Evolutionary conservation across 306 rosid species (phyloP), one percentile per base, ranked within the genome.

Genomic region (Calophaca sinica): DNA sequence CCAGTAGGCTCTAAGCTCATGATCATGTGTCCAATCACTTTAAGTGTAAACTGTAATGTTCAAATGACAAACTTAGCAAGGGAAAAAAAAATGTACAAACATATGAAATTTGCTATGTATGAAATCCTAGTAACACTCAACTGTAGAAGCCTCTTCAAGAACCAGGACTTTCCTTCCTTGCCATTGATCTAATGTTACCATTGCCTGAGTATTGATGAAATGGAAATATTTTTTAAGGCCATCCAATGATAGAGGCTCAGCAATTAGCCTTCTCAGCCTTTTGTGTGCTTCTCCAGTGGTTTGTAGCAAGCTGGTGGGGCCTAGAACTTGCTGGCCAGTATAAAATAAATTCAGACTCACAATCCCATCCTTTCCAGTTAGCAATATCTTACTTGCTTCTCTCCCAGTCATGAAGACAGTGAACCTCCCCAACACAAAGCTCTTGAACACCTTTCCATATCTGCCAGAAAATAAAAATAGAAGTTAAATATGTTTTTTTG

Each of bases 21-120:
- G 76, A 90, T 93, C 98, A 93, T 93, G 74, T 90, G 88, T 35
- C 94, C 94, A 82, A 93, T 93, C 69, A 93, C 98, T 87, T 93
- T 85, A 4, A 90, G 82, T 61, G 98, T 93, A 76, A 93, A 90
- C 98, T 93, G 86, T 50, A 79, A 73, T 45, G 44, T 68, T 36
- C 44, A 80, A 73, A 66, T 35, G 2, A 53, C 12, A 71, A 35
- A 48, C 38, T 58, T 54, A 41, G 52, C 50, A 59, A 41, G 12
- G 12, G 11, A 11, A 52, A 38, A 50, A 50, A 50, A 50, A 60
- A 14, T 15, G 3, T 58, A 33, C 13, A 33, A 13, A 29, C 20
- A 6, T 33, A 35, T 1, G 32, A 60, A 79, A 64, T 66, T 35
- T 77, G 32, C 61, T 0, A 32, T 65, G 36, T 48, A 12, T 59